Conservation (phyloP, 306 rosid genomes). For the Lablab purpureus region DNA sequence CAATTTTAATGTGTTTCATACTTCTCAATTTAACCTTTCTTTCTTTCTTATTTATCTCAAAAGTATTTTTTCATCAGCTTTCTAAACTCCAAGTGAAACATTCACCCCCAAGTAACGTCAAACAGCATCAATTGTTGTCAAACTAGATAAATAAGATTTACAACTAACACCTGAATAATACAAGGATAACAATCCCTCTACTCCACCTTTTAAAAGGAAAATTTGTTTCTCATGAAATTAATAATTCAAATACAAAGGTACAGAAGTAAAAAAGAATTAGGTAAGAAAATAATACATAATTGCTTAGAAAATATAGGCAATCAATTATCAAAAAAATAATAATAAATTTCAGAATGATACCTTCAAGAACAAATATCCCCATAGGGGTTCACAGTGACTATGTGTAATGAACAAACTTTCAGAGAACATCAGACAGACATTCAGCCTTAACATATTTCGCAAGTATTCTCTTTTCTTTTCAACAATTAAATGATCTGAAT, state of each 20-base stretch:
- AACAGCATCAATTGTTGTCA: neutral
- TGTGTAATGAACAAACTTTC: neutral
- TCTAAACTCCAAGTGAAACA: constrained; percentile 24
- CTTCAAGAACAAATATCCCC: neutral
- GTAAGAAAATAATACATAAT: neutral
- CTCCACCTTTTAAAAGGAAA: constrained; percentile 6
- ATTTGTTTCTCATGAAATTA: constrained; percentile 5
- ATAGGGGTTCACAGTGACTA: constrained; percentile 2
- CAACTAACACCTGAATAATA: constrained; percentile 13
- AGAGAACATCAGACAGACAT: neutral
- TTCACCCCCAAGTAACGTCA: neutral
- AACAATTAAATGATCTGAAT: neutral
- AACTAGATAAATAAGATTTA: constrained; percentile 13
- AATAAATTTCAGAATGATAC: neutral
- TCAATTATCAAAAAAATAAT: constrained; percentile 17
- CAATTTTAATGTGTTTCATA: constrained; percentile 31
- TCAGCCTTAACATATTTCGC: neutral
- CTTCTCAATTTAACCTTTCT: neutral
- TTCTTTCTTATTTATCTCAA: neutral
- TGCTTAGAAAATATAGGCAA: constrained; percentile 29
- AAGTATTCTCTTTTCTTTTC: constrained; percentile 19
- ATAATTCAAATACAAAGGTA: constrained; percentile 1
- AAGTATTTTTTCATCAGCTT: constrained; percentile 11
- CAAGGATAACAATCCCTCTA: constrained; percentile 15
- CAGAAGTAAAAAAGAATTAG: constrained; percentile 9